Base-by-base conservation (phyloP, 2,329 filamentous ascomycete genomes). In the Penicillium italicum region DNA sequence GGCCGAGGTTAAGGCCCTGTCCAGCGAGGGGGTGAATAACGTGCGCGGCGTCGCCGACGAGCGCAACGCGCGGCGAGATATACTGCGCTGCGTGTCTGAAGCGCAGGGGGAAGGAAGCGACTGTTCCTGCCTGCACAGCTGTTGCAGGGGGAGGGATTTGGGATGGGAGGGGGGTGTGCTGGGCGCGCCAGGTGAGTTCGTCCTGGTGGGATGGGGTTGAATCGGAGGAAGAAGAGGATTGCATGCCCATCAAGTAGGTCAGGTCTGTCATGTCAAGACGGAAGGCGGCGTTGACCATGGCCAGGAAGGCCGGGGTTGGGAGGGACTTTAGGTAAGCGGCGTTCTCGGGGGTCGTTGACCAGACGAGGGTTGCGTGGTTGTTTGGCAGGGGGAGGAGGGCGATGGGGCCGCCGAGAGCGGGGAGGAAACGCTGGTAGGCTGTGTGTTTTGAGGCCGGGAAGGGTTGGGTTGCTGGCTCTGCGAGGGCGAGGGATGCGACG, bases 61-160 rank as follows among this genome's bases (percentile, higher is more conserved):
- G 83, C 0, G 92, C 94, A 9, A 97, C 80, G n/a, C 94, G 87
- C 67, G 96, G 91, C 37, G 86, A 89, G 40, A 90, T 89, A 70
- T 99, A 99, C 1, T 90, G 91, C 68, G 95, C 90, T n/a, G 93
- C 92, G 71, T 99, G 94, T 28, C 92, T 87, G 78, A 97, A 81
- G 69, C 88, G 90, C 18, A 99, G 82, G 0, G 94, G 94, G 74
- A 99, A 99, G 0, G 90, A 92, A 1, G 94, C 93, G 14, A 95
- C 79, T 18, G 85, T 91, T 63, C 87, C 86, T 50, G 88, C 81
- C 71, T 97, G 92, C 1, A 97, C 85, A 24, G 79, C 83, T 1
- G 83, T 77, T 16, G 90, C 85, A 8, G 78, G 72, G 61, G 88
- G 86, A 2, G 91, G 92, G 30, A 90, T 72, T 16, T 80, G 72